Conservation (phyloP, 2,329 filamentous ascomycete species). For the Epichloe gansuensis region DNA sequence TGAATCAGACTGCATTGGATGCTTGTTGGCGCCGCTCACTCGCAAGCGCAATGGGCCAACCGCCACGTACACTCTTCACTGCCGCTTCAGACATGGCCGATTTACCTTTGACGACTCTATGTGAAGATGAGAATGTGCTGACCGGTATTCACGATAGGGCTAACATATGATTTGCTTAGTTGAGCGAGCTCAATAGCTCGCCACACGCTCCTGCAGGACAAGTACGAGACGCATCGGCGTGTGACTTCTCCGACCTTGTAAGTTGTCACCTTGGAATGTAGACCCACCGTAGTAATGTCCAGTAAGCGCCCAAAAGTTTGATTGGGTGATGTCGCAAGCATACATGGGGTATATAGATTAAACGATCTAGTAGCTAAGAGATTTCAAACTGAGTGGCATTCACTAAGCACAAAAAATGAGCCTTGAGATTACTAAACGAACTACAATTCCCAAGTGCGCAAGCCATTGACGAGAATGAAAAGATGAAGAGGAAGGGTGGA, state of each 20-base stretch:
- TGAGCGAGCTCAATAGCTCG: not conserved
- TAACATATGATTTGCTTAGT: conserved; percentile 1
- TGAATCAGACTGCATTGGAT: not conserved
- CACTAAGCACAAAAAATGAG: too few relatives aligned
- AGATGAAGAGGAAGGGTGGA: too few relatives aligned
- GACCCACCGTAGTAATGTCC: not conserved
- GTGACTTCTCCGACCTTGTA: not conserved
- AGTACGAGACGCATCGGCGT: not conserved
- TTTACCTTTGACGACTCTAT: not conserved
- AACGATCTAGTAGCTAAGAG: too few relatives aligned
- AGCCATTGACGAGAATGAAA: too few relatives aligned
- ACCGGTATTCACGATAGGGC: not conserved
- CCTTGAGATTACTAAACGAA: too few relatives aligned
- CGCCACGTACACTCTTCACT: not conserved
- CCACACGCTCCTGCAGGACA: not conserved
- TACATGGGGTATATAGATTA: too few relatives aligned
- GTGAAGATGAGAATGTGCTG: not conserved
- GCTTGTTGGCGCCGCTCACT: not conserved
- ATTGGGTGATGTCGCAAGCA: too few relatives aligned
- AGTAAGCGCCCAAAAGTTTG: too few relatives aligned
- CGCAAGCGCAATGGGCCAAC: not conserved
- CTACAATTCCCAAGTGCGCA: too few relatives aligned
- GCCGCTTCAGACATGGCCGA: not conserved
- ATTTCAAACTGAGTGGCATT: too few relatives aligned
- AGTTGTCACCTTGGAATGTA: not conserved